Base-by-base conservation (phyloP, 1,139 yeast genomes). In the Martiniozyma asiatica region DNA sequence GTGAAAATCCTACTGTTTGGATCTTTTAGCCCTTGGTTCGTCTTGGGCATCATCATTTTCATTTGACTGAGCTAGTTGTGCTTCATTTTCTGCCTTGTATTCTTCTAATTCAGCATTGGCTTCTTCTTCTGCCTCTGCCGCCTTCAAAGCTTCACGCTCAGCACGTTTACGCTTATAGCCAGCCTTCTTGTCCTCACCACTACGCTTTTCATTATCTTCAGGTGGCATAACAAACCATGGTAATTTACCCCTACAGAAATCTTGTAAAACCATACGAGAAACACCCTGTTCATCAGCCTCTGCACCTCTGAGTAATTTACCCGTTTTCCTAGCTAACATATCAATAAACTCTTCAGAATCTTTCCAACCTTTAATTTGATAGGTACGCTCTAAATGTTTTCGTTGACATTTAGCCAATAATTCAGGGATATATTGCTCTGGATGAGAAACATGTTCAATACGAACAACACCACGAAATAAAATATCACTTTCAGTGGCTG, bases 211-310 rank as follows among this genome's bases (percentile, higher is more conserved):
- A 4, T 37, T 38, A 45, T 72, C 81, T 48, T 73, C 68, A 23
- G 97, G 97, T 27, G 98, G 97, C 21, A 92, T 74, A 20, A 84
- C 84, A 53, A 89, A 89, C 98, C 98, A 89, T 15, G 98, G 98
- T 35, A 89, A 85, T 51, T 85, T 84, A 38, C 98, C 98, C 56
- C 98, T 72, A 59, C 84, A 89, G 63, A 89, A 89, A 55, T 89
- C 98, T 47, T 82, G 85, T 51, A 89, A 68, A 20, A 89, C 77
- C 51, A 79, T 78, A 55, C 85, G 89, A 30, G 98, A 76, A 35
- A 89, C 87, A 45, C 95, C 93, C 42, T 77, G 66, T 58, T 87
- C 96, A 56, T 89, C 97, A 2, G 97, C 94, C 58, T 89, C 98
- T 43, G 97, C 98, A 37, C 98, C 98, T 58, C 89, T 89, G 46